phyloP scores from a whole-genome alignment of 768 basidiomycete species.

The Ramaria sp. region DNA sequence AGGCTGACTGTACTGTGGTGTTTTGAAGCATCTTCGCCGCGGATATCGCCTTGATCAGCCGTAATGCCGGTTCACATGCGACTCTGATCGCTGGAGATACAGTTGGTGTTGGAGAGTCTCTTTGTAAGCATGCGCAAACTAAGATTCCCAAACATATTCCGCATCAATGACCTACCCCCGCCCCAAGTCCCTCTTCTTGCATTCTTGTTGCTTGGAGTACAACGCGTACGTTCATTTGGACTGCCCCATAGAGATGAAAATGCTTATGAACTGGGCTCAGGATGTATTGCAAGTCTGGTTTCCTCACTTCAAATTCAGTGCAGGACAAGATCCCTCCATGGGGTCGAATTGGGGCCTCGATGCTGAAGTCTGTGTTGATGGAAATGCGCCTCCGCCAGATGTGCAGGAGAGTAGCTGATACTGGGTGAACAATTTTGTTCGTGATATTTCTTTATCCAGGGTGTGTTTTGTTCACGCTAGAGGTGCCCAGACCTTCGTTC shows the following conservation, averaged over 20 bases:
- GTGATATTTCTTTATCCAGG: too few relatives aligned
- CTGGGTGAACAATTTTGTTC: too few relatives aligned
- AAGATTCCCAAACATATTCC: background rate
- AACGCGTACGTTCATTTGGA: background rate
- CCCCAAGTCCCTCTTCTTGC: background rate
- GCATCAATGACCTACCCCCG: background rate
- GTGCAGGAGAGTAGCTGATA: too few relatives aligned
- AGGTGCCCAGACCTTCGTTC: too few relatives aligned
- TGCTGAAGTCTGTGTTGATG: background rate
- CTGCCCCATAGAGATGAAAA: background rate
- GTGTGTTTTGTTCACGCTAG: too few relatives aligned
- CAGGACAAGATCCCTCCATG: background rate
- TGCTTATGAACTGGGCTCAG: background rate
- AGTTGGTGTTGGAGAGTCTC: background rate
- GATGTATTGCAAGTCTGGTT: background rate
- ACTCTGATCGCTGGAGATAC: background rate
- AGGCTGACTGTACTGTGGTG: background rate
- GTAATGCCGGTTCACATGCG: background rate
- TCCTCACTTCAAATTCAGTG: background rate
- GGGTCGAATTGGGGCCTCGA: background rate
- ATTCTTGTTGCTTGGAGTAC: background rate
- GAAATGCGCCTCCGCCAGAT: background rate
- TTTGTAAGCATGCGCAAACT: background rate
- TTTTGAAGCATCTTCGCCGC: background rate
- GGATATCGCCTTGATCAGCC: background rate